phyloP scores from a whole-genome alignment of 345 rosid species.

The Eucalyptus victrix region DNA sequence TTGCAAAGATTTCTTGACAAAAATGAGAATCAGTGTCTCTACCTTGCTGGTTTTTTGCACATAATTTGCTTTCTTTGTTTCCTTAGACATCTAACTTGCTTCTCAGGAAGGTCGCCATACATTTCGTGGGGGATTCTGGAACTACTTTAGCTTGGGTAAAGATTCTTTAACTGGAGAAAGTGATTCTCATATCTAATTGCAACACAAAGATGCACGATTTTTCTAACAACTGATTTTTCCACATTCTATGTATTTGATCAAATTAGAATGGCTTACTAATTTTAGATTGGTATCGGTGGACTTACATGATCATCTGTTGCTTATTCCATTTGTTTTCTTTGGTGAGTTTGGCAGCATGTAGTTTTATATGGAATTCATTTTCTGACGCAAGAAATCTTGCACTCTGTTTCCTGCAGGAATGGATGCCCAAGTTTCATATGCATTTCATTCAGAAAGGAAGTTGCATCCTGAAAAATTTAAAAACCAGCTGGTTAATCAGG shows the following conservation, averaged over 20 bases:
- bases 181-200: not conserved
- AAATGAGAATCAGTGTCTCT: not conserved
- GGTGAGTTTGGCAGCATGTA: not conserved
- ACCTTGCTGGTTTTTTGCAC: not conserved
- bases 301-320: not conserved
- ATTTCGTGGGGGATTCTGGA: slow-evolving; percentile 82
- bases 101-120: slow-evolving; percentile 53
- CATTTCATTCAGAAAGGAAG: slow-evolving; percentile 67
- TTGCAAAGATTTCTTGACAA: not conserved
- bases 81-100: not conserved
- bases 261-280: not conserved
- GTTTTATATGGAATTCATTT: not conserved
- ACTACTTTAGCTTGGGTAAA: slow-evolving; percentile 79
- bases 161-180: not conserved
- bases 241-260: not conserved
- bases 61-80: not conserved
- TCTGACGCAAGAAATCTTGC: not conserved
- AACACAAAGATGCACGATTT: not conserved
- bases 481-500: slow-evolving; percentile 61
- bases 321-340: not conserved
- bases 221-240: not conserved
- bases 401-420: slow-evolving; percentile 27
- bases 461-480: slow-evolving; percentile 57
- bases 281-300: not conserved
- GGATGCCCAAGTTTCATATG: slow-evolving; percentile 76